Base-by-base conservation (phyloP, 2,329 filamentous ascomycete species). In the Aspergillus intermedius region DNA sequence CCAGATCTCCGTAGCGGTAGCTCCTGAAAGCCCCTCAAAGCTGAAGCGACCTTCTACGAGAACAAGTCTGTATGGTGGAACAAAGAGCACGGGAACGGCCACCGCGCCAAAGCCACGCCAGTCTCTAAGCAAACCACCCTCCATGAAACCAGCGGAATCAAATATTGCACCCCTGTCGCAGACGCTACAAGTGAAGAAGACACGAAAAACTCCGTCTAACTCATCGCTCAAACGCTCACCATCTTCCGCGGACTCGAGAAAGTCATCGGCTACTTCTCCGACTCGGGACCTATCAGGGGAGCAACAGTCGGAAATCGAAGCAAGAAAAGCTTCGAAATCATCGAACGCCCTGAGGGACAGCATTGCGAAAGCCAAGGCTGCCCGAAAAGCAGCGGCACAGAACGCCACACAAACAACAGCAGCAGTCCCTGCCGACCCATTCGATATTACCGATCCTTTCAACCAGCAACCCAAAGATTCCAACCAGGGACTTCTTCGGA, bases 281-380 rank as follows among this genome's bases (percentile, higher is more conserved):
- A 48, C 61, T 5, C 60, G 58, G 15, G 65, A 68, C n/a, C 51
- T 58, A n/a, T 53, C 58, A 1, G 55, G 56, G 9, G 63, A 67
- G 42, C 54, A 61, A 23, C 58, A 62, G 17, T 45, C 58, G 3
- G 63, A 65, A 41, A 45, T 46, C 19, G 69, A 73, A 49, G 61
- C 67, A 12, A 64, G 68, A 32, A 78, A 74, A 49, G 66, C 67
- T 1, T 69, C 74, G 5, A 93, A 87, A 59, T 90, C 90, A 0
- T 96, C 91, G 0, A 75, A 80, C 13, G 84, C 90, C 0, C 72
- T 98, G 12, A 82, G 93, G 30, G 89, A 96, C 45, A 91, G 93
- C 47, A 96, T 97, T 54, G 89, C 91, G 34, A 91, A 91, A 59
- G 91, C 93, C 1, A 95, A 91, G 63, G 90, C 90, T 2, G 87